Base-by-base conservation (phyloP, 2,329 filamentous ascomycete genomes). In the Parastagonospora avenae region DNA sequence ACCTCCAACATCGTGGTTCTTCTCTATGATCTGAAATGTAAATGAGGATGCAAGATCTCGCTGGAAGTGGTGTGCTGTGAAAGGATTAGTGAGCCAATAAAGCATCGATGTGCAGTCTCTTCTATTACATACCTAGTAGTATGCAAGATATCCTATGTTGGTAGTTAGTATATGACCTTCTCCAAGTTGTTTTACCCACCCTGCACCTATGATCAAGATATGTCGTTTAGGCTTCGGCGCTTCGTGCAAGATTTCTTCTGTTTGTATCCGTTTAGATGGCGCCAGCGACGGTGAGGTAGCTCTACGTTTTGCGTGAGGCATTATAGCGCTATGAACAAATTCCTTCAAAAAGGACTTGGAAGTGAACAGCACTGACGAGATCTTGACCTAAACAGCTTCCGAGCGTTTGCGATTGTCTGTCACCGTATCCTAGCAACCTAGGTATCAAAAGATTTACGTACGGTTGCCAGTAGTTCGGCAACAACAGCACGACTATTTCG, bases 1-100 rank as follows among this genome's bases (percentile, higher is more conserved):
- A 28, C 46, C 51, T 38, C 51, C 51, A 36, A 54, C 47, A 47
- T 50, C 51, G 24, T 29, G 30, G 42, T 54, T 54, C 38, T 54
- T 54, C 28, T 54, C 51, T 38, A 46, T 38, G 38, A 51, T 40
- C 37, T 51, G 12, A 24, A 51, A 47, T 19, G 37, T 46, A 27
- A 42, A 51, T 10, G 31, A 19, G 15, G 42, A 19, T 38, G 48
- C 31, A 8, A 46, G 15, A 16, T 51, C 42, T 15, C 38, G 46
- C 29, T 29, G 35, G 24, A 50, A 46, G 28, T 50, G 48, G 36
- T 50, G 48, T n/a, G 42, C 48, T 41, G 35, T 32, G 10, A 46
- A 31, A 24, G 19, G 19, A 24, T 5, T 24, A 5, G 19, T 24
- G 9, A 46, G 10, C 33, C 33, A 36, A n/a, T n/a, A n/a, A 31